Conservation (phyloP, 2,329 filamentous ascomycete species). For the Calonectria fujianensis region DNA sequence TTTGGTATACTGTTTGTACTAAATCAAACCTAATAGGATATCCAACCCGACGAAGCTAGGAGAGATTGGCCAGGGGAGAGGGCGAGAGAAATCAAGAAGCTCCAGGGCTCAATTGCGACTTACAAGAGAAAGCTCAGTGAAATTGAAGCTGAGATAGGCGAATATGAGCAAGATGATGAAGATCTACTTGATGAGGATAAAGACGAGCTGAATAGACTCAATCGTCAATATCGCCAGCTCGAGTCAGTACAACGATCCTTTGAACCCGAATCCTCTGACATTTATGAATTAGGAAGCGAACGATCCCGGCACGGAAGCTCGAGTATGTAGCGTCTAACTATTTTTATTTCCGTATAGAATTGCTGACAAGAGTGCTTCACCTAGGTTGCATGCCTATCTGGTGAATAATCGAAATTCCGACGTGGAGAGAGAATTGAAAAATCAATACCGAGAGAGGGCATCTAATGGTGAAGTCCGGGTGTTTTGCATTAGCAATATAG, state of each 20-base stretch:
- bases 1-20: neutral
- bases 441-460: slow-evolving; percentile 55
- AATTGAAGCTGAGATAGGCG: slow-evolving; percentile 39
- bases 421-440: slow-evolving; percentile 56
- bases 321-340: slow-evolving; percentile 49
- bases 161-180: slow-evolving; percentile 20
- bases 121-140: slow-evolving; percentile 37
- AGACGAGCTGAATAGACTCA: neutral
- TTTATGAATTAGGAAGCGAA: slow-evolving; percentile 36
- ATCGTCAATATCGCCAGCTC: neutral
- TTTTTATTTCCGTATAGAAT: neutral
- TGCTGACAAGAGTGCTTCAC: neutral
- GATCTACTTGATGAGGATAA: slow-evolving; percentile 42
- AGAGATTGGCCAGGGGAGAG: slow-evolving; percentile 57
- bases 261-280: neutral
- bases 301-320: slow-evolving; percentile 43
- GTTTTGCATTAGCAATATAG: slow-evolving; percentile 67
- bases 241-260: neutral
- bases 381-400: slow-evolving; percentile 59
- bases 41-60: slow-evolving; percentile 58
- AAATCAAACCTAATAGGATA: slow-evolving; percentile 50
- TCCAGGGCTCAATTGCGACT: slow-evolving; percentile 41
- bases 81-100: slow-evolving; percentile 43
- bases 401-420: slow-evolving; percentile 62
- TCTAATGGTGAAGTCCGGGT: slow-evolving; percentile 55